These are phyloP conservation scores for Platanthera zijinensis DNA, from an alignment of 106 monocot species.

Conservation along the genomic window DNA sequence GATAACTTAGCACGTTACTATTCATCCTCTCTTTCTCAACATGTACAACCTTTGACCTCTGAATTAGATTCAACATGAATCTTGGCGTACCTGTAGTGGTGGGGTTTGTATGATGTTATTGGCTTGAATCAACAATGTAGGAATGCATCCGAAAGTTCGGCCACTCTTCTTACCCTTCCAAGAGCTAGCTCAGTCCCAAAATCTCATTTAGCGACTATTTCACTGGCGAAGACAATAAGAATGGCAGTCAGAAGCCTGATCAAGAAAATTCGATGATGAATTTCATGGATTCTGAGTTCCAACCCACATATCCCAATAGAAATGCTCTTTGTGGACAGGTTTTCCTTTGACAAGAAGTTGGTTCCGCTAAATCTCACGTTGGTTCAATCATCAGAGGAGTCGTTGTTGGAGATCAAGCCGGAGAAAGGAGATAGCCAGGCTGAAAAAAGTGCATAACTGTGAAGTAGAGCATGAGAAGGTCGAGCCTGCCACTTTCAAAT, in stretches of 20 bases:
- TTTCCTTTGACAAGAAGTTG: conserved; percentile 79
- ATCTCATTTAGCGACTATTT: conserved; percentile 3
- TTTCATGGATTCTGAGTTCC: conserved; percentile 71
- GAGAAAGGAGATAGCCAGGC: conserved; percentile 59
- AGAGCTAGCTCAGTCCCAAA: not conserved
- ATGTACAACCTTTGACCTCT: too few relatives aligned
- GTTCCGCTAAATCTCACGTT: conserved; percentile 47
- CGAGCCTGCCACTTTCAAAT: not conserved
- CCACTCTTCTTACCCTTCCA: not conserved
- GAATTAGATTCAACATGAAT: not conserved
- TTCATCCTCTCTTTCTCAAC: too few relatives aligned
- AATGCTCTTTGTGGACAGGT: conserved; percentile 81
- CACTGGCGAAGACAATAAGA: not conserved
- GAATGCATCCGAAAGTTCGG: conserved; percentile 1
- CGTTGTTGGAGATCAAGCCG: conserved; percentile 14
- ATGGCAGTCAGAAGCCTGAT: not conserved
- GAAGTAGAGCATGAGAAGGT: conserved; percentile 11
- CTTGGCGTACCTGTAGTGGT: not conserved
- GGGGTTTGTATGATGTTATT: not conserved
- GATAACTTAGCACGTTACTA: too few relatives aligned
- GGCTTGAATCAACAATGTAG: conserved; percentile 3
- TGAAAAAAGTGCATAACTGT: conserved; percentile 23
- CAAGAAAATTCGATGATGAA: conserved; percentile 8
- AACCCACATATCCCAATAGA: conserved; percentile 38
- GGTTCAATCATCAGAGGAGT: conserved; percentile 2